phyloP scores from a whole-genome alignment of 1,139 yeast genomes.

The Arxiozyma slooffiae region DNA sequence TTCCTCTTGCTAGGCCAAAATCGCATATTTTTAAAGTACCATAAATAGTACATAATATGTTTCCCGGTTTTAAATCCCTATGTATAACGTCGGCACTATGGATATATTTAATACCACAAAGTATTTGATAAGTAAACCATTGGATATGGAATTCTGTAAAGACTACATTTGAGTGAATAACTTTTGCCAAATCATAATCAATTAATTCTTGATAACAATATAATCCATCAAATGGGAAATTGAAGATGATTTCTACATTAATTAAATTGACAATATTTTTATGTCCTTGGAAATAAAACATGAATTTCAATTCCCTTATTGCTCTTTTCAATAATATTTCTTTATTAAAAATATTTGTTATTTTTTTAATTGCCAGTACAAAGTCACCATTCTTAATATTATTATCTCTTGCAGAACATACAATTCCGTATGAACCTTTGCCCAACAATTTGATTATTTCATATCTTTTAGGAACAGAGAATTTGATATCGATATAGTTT shows the following conservation, averaged over 20 bases:
- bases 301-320: constrained; percentile 63
- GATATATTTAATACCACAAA: constrained; percentile 72
- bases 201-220: constrained; percentile 77
- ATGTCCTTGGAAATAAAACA: constrained; percentile 77
- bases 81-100: constrained; percentile 83
- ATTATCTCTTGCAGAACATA: constrained; percentile 67
- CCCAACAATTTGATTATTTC: constrained; percentile 59
- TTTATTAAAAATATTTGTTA: constrained; percentile 53
- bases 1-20: constrained; percentile 80
- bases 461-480: constrained; percentile 59
- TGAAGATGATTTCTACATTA: constrained; percentile 60
- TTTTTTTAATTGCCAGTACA: constrained; percentile 65
- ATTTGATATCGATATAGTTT: constrained; percentile 39
- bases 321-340: constrained; percentile 66
- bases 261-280: constrained; percentile 62
- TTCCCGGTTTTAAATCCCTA: constrained; percentile 80
- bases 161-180: constrained; percentile 65
- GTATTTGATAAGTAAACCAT: constrained; percentile 63
- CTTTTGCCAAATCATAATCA: constrained; percentile 69
- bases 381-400: constrained; percentile 20
- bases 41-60: constrained; percentile 60
- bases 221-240: constrained; percentile 68
- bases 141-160: constrained; percentile 79
- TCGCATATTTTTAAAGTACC: constrained; percentile 77
- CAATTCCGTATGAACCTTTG: constrained; percentile 84